Conservation (phyloP, 225 moss, liverwort and hornwort genomes). For the Polytrichum formosum region DNA sequence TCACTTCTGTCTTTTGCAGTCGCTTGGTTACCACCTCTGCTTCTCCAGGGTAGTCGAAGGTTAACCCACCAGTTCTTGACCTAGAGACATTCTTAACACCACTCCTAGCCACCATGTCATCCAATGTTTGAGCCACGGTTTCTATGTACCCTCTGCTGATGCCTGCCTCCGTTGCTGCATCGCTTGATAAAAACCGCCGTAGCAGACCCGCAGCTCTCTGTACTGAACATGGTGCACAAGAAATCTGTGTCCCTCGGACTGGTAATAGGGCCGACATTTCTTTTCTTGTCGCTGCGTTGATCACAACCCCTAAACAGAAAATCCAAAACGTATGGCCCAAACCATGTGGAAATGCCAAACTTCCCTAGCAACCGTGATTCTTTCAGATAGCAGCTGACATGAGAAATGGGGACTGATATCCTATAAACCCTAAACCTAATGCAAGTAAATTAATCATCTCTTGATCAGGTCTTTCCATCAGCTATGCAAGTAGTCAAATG, state of each 20-base stretch:
- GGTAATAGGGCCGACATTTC: constrained; percentile 59
- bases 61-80: constrained; percentile 14
- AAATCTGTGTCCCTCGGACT: constrained; percentile 67
- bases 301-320: not conserved
- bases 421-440: constrained; percentile 5
- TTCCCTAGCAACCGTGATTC: not conserved
- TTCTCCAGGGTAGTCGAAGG: constrained; percentile 31
- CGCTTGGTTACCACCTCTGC: constrained; percentile 7
- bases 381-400: not conserved
- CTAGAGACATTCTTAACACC: constrained; percentile 14
- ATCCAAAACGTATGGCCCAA: not conserved
- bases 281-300: not conserved
- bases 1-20: constrained; percentile 8
- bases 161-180: constrained; percentile 53
- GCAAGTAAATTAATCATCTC: too few species aligned
- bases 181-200: constrained; percentile 57
- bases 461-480: too few species aligned
- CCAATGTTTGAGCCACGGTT: constrained; percentile 58
- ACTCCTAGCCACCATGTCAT: constrained; percentile 54
- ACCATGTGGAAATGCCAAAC: not conserved
- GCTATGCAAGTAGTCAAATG: too few species aligned
- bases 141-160: constrained; percentile 60
- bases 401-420: not conserved
- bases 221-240: constrained; percentile 69
- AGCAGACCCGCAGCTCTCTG: constrained; percentile 61